Evolutionary conservation across 1,284 basidiomycete genomes (phyloP).

Genomic region (Porodaedalea pini): DNA sequence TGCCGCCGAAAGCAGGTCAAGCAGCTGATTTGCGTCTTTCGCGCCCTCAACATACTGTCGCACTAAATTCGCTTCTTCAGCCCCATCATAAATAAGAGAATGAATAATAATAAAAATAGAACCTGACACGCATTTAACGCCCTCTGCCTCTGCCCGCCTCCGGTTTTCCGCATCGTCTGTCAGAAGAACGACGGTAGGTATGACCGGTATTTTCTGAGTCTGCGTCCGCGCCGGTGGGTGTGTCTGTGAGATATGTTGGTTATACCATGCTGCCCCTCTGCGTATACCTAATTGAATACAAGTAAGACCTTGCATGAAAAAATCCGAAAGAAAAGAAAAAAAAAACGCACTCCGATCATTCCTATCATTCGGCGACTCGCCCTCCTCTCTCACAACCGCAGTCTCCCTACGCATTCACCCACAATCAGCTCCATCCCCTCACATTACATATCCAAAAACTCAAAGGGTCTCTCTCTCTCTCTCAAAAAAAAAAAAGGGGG

Average conservation of each 20-base stretch:
- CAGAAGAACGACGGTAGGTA: constrained; percentile 73
- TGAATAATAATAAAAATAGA: not conserved
- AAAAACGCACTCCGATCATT: constrained; percentile 77
- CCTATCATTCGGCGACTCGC: constrained; percentile 84
- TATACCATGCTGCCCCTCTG: constrained; percentile 83
- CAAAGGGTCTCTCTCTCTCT: too few relatives aligned
- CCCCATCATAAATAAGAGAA: not conserved
- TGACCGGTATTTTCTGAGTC: constrained; percentile 36
- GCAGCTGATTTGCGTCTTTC: constrained; percentile 57
- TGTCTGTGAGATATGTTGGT: constrained; percentile 56
- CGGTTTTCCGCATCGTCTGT: constrained; percentile 90
- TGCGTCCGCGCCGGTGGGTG: constrained; percentile 50
- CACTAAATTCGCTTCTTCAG: constrained; percentile 39
- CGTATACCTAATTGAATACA: constrained; percentile 63
- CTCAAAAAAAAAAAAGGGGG: too few relatives aligned
- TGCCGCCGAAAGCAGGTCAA: constrained; percentile 76
- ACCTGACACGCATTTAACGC: constrained; percentile 68
- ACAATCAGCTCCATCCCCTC: too few relatives aligned
- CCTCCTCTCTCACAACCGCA: constrained; percentile 66
- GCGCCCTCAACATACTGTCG: constrained; percentile 78
- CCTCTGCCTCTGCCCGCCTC: constrained; percentile 67
- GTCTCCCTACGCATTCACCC: constrained; percentile 65
- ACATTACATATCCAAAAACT: too few relatives aligned
- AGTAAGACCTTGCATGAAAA: not conserved
- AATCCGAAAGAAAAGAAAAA: not conserved